Evolutionary conservation across 139 green algal species (phyloP), one percentile per base, ranked within the genome.

Genomic region (Parachlorella kessleri): DNA sequence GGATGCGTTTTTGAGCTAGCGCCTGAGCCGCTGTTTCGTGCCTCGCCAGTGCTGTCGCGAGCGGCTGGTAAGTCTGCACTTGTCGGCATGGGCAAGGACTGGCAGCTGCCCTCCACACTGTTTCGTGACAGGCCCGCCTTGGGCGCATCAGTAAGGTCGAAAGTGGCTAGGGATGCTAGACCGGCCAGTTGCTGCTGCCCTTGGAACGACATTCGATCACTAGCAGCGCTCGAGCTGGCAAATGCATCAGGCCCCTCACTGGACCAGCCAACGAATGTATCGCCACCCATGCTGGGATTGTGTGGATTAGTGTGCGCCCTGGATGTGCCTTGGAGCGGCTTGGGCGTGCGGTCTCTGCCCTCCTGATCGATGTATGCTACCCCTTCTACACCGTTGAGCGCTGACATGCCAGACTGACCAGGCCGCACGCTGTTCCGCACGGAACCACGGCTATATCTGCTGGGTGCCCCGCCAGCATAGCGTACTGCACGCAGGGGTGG

Each of bases 301-400:
- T 59, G 10, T 18, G 48, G 10, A 28, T 59, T 10, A 35, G 6
- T 65, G 24, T 74, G 35, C 0, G 14, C n/a, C 1, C 66, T 65
- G 3, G 84, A 77, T 37, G 72, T 37, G 3, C n/a, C n/a, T n/a
- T 90, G 54, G 28, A 94, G 81, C 4, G 90, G 90, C 81, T 92
- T 92, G 21, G 90, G 90, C 0, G 90, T 94, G 69, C 89, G 86
- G 68, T 93, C 89, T 1, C 87, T 71, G 14, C 89, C 88, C 3
- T 92, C 70, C 23, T 89, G 85, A 63, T 91, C 86, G 26, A 92
- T 77, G 42, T 32, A 48, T 33, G 36, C 33, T 2, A 80, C 53
- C 24, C 66, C 42, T 41, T 80, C 66, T 33, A 55, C 73, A 33
- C 10, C 48, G 18, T 18, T 18, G 10, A 59, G 18, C 10, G 48